Base-by-base conservation (phyloP, 768 basidiomycete species). In the Amanita subjunquillea region DNA sequence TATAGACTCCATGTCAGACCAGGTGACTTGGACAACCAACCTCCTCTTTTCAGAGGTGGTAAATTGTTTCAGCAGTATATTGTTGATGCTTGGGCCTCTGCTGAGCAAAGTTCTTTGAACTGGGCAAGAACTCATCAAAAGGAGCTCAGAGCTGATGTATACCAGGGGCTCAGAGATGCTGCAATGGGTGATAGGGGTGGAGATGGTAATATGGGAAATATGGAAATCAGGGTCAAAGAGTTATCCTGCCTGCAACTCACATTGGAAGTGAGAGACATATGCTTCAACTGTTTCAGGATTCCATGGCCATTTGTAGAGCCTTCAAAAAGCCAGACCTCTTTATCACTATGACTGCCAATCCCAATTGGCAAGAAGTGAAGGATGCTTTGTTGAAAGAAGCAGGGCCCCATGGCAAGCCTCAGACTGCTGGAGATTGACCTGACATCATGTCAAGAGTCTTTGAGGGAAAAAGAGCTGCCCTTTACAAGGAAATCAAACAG, bases 331-430 rank as follows among this genome's bases (percentile, higher is more conserved):
- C n/a, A n/a, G n/a, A n/a, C n/a, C n/a, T n/a, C n/a, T 79, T 80
- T 37, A 45, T 78, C 1, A 79, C 75, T 0, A 70, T 78, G 66
- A 79, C 76, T 36, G 59, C 65, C 8, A 80, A 78, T 65, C 70
- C 73, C 6, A 54, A 59, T 3, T 79, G 76, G 76, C 58, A 57
- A 6, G 75, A 78, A 34, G 74, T 78, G 13, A 46, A 48, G 1
- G 46, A 59, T 0, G 63, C 63, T 47, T 57, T 75, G 0, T 15
- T 48, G 3, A 32, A 7, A 37, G 47, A 36, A 48, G 13, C 2
- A 48, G 32, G 47, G 22, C 53, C 70, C 1, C 62, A 64, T 37
- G 56, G 60, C 1, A 70, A 70, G 38, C 44, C 44, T 46, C 44
- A 46, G 44, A 54, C 51, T 0, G 42, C 65, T 10, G 30, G 57